Evolutionary conservation across 768 basidiomycete species (phyloP), one percentile per base, ranked within the genome.

Genomic region (Trametes punicea): DNA sequence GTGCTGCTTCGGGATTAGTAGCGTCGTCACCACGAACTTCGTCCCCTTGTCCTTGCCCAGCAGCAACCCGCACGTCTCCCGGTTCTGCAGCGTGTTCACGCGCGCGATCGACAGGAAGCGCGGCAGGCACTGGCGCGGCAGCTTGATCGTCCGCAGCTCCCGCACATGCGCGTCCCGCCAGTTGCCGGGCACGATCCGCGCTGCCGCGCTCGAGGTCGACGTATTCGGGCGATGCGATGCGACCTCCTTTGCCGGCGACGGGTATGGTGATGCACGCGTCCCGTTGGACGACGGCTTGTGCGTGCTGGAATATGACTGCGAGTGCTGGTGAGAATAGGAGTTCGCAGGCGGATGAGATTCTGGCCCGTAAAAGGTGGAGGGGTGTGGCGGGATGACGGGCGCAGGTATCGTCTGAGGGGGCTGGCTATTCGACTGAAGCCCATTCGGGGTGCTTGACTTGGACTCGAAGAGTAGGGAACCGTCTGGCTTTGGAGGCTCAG

Each of bases 1-100:
- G 55, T 84, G 85, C 65, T 96, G 93, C 69, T 82, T 88, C n/a
- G 93, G 93, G 16, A 96, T 85, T 65, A 96, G 71, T 65, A 96
- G 69, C 45, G 87, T 88, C 52, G 90, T 85, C n/a, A 94, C 89
- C 2, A 81, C 70, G 45, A 73, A 92, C 68, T 80, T 83, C 64
- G 75, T 76, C 26, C 81, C 82, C 52, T 73, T 69, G 55, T 75
- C 74, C 68, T 77, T 84, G n/a, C 93, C 93, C 6, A 95, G 71
- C 39, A 97, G 69, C 50, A 96, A 64, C 31, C 91, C 93, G 68
- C 93, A 94, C 1, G 93, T 97, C 74, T 97, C 93, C 49, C 81
- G 75, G 63, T 92, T 90, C 67, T 79, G 74, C 46, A 77, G 74
- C 15, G 93, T 97, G 67, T 95, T 95, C 25, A 83, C 77, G 23